Evolutionary conservation across 371 early-diverging fungal genomes (phyloP), one percentile per base, ranked within the genome.

Genomic region (Blastocladiella emersonii): DNA sequence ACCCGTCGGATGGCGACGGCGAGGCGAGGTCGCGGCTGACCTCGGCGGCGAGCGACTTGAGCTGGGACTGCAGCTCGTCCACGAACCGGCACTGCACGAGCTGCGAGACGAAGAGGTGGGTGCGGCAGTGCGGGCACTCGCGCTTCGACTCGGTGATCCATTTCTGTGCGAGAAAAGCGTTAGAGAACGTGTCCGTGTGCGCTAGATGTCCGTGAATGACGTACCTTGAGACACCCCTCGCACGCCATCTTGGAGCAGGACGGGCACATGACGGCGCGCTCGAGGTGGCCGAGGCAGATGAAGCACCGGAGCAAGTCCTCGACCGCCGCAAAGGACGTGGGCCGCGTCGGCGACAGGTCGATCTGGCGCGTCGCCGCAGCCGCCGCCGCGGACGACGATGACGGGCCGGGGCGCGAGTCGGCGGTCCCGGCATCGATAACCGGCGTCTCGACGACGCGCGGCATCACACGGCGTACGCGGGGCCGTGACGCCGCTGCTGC

Each of bases 41-140:
- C 21, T 37, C 39, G 7, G 5, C 39, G 45, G 45, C 45, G 21
- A 68, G 36, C 23, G 48, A 66, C 7, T 32, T 44, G 21, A 48
- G 10, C n/a, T 35, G 70, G 39, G 66, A 62, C 6, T 64, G 71
- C 1, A 74, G 39, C 13, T 75, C 75, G 32, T 72, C 71, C 34
- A 75, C 65, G 60, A 75, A 75, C 12, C 75, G 66, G 57, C 75
- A 75, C 25, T 56, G 65, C 23, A 75, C 69, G 21, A 75, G 69
- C 34, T 68, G 63, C 8, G 68, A 64, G 1, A 34, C 25, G 30
- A 35, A n/a, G 32, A 75, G 61, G 19, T 62, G 63, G 1, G 67
- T 53, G 1, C 75, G 62, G 63, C 75, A 75, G 57, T 75, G 75
- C 39, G 75, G 75, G 56, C 75, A 75, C 35, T 71, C 66, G 41